Evolutionary conservation across 192 early-diverging fungal genomes (phyloP), one percentile per base, ranked within the genome.

Genomic region (Haplosporangium gracile): DNA sequence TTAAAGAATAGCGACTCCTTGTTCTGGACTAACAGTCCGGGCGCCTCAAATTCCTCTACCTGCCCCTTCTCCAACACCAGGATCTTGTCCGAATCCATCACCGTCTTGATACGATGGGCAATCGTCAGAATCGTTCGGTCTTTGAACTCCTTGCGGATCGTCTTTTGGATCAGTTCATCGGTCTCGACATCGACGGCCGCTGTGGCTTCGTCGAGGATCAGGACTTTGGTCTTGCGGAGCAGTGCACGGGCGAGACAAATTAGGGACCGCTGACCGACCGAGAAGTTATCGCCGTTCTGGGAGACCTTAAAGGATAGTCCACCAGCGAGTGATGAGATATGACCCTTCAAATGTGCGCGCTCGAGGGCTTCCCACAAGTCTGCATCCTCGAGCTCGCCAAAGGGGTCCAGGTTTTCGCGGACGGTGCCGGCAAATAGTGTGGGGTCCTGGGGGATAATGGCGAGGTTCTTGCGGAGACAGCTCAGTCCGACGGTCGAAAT

Each of bases 51-150:
- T 75, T 95, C 93, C 9, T 83, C 82, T 1, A 92, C 70, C 6
- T 47, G 26, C 10, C 91, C 91, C 26, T 77, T 39, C 22, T 92
- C 85, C 53, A 89, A 39, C 16, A 97, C 96, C 10, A 97, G 57
- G 20, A 98, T 93, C 39, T 92, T 88, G 88, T 97, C 96, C 70
- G 96, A 97, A 70, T 94, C 95, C 70, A 95, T 95, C 13, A 98
- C 92, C 0, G 96, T 97, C 77, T 93, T 91, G 53, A 97, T 75
- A 16, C 97, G 93, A 76, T 99, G 98, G 3, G 97, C 98, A 82
- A 99, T 96, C 74, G 93, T 94, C 29, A 99, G 81, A 51, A 98
- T 88, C 4, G 98, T 98, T 32, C 92, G 91, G 43, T 94, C 88
- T 18, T 88, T 89, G 88, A 97, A 96, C 74, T 93, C 90, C 22